phyloP scores from a whole-genome alignment of 2,329 filamentous ascomycete genomes.

The Diaporthe sp. region DNA sequence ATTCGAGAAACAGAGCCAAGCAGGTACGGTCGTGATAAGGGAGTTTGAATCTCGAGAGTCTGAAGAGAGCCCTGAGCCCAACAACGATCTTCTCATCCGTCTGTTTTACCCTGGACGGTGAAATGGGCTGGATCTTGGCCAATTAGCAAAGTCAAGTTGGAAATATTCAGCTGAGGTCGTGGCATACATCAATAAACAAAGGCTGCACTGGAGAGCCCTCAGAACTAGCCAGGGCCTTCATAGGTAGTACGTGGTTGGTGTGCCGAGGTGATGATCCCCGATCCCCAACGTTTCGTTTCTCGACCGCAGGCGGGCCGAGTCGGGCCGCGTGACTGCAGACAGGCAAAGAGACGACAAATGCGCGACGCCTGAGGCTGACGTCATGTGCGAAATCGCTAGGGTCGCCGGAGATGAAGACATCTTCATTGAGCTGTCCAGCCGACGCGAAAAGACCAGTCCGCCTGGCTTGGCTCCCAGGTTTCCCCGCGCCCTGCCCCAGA shows the following conservation, averaged over 20 bases:
- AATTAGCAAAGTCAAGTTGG: not conserved
- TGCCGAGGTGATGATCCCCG: not conserved
- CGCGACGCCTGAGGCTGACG: slow-evolving; percentile 19
- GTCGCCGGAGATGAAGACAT: slow-evolving; percentile 18
- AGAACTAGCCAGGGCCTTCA: too few relatives aligned
- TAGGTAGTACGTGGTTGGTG: too few relatives aligned
- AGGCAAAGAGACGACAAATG: not conserved
- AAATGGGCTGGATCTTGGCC: not conserved
- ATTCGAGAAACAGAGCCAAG: not conserved
- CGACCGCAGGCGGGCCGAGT: slow-evolving; percentile 3
- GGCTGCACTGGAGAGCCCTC: not conserved
- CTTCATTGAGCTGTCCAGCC: not conserved
- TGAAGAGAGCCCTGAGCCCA: not conserved
- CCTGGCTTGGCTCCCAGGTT: not conserved
- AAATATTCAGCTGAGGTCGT: not conserved
- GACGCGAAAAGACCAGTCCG: not conserved
- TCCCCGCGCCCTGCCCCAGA: slow-evolving; percentile 25
- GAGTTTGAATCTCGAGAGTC: not conserved
- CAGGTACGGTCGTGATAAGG: too few relatives aligned
- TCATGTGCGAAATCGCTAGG: not conserved
- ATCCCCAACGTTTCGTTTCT: not conserved
- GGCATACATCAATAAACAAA: not conserved
- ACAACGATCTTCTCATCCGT: not conserved
- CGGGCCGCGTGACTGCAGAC: not conserved
- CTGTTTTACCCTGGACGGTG: not conserved